A percentile compares a stretch with the other conserved stretches of the same genome.
phyloP scores from a whole-genome alignment of 2,329 filamentous ascomycete genomes.

The Colletotrichum costaricense region DNA sequence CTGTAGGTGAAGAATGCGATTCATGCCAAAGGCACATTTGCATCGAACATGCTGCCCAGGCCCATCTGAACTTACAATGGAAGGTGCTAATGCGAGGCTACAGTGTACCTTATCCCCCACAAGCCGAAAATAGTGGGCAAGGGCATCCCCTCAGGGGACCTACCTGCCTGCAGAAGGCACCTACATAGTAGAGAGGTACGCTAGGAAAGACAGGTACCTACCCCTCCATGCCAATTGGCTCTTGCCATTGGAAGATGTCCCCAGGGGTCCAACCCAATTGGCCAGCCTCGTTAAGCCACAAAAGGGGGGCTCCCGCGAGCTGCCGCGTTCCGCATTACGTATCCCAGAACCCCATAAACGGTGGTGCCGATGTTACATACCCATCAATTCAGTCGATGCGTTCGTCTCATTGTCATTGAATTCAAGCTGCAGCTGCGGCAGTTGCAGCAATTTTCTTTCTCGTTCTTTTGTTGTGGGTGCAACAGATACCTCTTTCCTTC shows the following conservation, averaged over 20 bases:
- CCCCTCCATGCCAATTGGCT: slow-evolving; percentile 9
- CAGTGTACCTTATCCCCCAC: slow-evolving; percentile 13
- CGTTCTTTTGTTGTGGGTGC: background rate
- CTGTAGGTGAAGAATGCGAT: slow-evolving; percentile 10
- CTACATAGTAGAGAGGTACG: too few species aligned
- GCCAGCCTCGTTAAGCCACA: slow-evolving; percentile 32
- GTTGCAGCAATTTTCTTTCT: slow-evolving; percentile 1
- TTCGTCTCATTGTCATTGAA: slow-evolving; percentile 17
- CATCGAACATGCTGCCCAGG: background rate
- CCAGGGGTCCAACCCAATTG: background rate
- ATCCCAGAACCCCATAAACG: slow-evolving; percentile 26
- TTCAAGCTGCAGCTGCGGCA: slow-evolving; percentile 30
- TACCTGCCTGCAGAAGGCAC: background rate
- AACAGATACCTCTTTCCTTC: background rate
- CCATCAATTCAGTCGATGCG: background rate
- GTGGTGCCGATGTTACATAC: background rate
- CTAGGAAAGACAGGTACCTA: background rate
- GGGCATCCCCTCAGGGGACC: background rate
- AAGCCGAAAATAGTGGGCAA: slow-evolving; percentile 19
- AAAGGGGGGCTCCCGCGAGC: slow-evolving; percentile 18
- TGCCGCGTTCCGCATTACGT: slow-evolving; percentile 31
- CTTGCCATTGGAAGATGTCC: background rate
- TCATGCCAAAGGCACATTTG: slow-evolving; percentile 9
- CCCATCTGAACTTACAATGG: slow-evolving; percentile 4
- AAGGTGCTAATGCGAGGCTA: slow-evolving; percentile 29